Conservation (phyloP, 192 early-diverging fungal species). For the Entomortierella chlamydospora region DNA sequence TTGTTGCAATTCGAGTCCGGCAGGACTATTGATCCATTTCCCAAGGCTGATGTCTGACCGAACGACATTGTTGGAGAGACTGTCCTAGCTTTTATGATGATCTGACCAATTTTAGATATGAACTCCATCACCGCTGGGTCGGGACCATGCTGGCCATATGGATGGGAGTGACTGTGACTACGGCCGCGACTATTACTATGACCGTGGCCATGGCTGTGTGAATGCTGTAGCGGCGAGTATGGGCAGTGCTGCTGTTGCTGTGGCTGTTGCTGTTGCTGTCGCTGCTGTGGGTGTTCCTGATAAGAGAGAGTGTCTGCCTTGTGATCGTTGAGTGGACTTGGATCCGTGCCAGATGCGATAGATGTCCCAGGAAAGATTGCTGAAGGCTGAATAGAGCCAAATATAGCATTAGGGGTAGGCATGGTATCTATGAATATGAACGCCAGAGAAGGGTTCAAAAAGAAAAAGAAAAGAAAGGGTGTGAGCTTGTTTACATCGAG, state of each 20-base stretch:
- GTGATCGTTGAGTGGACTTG: neutral
- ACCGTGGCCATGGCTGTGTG: slow-evolving; percentile 1
- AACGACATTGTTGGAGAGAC: slow-evolving; percentile 10
- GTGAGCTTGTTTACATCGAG: neutral
- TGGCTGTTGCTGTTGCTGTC: neutral
- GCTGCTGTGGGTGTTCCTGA: slow-evolving; percentile 4
- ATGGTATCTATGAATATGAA: slow-evolving; percentile 18
- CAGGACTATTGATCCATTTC: neutral
- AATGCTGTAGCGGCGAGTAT: neutral
- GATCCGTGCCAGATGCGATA: neutral
- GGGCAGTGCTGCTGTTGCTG: slow-evolving; percentile 10
- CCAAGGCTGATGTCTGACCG: neutral
- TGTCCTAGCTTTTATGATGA: slow-evolving; percentile 45
- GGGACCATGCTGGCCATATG: slow-evolving; percentile 4
- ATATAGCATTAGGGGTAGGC: slow-evolving; percentile 30
- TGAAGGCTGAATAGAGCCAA: slow-evolving; percentile 21
- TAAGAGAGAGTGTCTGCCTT: neutral
- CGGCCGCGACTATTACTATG: neutral
- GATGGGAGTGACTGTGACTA: neutral
- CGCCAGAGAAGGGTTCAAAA: neutral
- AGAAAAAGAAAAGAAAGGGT: neutral
- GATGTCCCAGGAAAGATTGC: slow-evolving; percentile 11
- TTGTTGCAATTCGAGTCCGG: neutral
- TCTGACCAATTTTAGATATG: slow-evolving; percentile 51
- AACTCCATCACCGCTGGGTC: slow-evolving; percentile 53